Conservation (phyloP, 108 stramenopile genomes). For the Fragilaria crotonensis region DNA sequence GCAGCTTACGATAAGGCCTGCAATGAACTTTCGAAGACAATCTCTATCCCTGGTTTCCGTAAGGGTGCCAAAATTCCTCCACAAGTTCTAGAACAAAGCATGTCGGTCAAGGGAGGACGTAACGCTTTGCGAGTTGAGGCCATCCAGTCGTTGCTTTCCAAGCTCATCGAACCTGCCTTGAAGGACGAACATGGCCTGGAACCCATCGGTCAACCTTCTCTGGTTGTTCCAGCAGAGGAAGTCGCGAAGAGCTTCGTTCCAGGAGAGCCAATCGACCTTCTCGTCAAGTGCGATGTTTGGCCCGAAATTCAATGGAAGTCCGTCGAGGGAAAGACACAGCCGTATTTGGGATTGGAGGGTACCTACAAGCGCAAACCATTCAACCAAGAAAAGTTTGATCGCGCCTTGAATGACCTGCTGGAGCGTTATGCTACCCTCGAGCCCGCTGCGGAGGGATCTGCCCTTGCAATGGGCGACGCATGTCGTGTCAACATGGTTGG, state of each 20-base stretch:
- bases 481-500: constrained; percentile 84
- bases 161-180: constrained; percentile 61
- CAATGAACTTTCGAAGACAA: constrained; percentile 53
- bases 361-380: constrained; percentile 76
- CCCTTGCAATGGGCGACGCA: constrained; percentile 70
- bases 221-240: constrained; percentile 46
- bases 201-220: constrained; percentile 71
- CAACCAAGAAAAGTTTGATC: constrained; percentile 64
- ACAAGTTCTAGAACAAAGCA: constrained; percentile 66
- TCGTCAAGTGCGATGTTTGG: constrained; percentile 81
- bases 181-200: constrained; percentile 77
- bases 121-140: constrained; percentile 58
- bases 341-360: constrained; percentile 70
- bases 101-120: constrained; percentile 58
- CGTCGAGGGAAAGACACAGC: constrained; percentile 46
- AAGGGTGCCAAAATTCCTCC: constrained; percentile 83
- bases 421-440: constrained; percentile 72
- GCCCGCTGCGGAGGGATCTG: constrained; percentile 35
- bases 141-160: constrained; percentile 43
- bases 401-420: constrained; percentile 67
- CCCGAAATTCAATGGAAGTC: constrained; percentile 75
- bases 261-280: constrained; percentile 51
- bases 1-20: constrained; percentile 78
- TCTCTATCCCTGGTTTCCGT: constrained; percentile 81
- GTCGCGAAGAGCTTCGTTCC: constrained; percentile 44